These are phyloP conservation scores for Coniochaeta hoffmannii DNA, from an alignment of 2,329 filamentous ascomycete species.

Conservation along the genomic window DNA sequence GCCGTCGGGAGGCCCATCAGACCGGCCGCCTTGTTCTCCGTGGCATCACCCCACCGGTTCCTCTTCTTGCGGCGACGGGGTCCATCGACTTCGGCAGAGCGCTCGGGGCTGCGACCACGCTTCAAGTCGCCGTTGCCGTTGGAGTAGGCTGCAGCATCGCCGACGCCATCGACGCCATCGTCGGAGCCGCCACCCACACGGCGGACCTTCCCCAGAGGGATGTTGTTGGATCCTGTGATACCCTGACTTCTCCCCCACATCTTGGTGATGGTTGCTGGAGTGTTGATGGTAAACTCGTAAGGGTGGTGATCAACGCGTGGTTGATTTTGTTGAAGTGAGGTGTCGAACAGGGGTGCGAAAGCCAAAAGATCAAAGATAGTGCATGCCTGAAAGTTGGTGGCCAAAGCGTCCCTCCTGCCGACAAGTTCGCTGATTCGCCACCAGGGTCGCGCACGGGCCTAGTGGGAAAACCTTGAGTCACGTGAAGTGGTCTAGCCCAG, in stretches of 20 bases:
- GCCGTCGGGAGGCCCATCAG: conserved; percentile 96
- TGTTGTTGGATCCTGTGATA: conserved; percentile 97
- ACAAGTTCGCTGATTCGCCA: neutral
- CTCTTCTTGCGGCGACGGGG: conserved; percentile 92
- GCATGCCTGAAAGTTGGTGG: neutral
- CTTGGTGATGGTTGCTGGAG: conserved; percentile 15
- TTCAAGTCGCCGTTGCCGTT: conserved; percentile 49
- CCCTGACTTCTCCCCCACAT: conserved; percentile 70
- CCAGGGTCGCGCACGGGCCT: neutral
- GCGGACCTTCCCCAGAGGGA: conserved; percentile 78
- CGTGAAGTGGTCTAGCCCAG: neutral
- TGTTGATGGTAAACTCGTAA: neutral
- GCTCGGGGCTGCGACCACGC: conserved; percentile 80
- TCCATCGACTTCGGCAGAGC: conserved; percentile 59
- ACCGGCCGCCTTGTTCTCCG: conserved; percentile 97
- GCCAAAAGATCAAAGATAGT: neutral
- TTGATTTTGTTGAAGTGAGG: neutral
- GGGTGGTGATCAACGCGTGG: neutral
- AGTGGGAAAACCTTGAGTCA: no score
- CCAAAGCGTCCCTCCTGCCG: neutral
- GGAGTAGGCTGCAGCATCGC: conserved; percentile 3
- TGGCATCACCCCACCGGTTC: conserved; percentile 95
- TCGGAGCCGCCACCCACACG: conserved; percentile 60
- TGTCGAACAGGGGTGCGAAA: neutral
- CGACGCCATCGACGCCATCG: conserved; percentile 14